phyloP scores from a whole-genome alignment of 73 alveolate species.

The Paraurostyla sp. region DNA sequence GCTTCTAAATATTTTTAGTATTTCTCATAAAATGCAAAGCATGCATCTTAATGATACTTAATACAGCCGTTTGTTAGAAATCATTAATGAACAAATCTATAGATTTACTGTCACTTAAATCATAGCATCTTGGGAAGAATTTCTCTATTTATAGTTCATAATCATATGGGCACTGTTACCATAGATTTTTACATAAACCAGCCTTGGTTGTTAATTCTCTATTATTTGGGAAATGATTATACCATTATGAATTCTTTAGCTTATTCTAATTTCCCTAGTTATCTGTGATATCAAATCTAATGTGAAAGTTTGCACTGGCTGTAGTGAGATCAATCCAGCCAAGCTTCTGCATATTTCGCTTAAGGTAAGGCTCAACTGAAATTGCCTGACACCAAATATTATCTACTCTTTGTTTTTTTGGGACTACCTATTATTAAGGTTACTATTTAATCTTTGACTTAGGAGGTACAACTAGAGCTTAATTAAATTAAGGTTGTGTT shows the following conservation, averaged over 20 bases:
- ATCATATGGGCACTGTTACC: constrained; percentile 57
- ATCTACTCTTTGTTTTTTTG: neutral
- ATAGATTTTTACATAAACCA: constrained; percentile 79
- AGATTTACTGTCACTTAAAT: constrained; percentile 66
- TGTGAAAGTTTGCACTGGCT: neutral
- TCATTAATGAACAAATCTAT: constrained; percentile 62
- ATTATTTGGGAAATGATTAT: constrained; percentile 87
- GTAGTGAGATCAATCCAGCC: constrained; percentile 87
- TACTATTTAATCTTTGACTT: neutral
- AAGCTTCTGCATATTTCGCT: constrained; percentile 72
- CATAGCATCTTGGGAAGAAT: constrained; percentile 77
- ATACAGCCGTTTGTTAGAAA: constrained; percentile 53
- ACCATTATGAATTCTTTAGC: constrained; percentile 55
- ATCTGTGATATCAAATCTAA: constrained; percentile 48
- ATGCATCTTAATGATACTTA: constrained; percentile 56
- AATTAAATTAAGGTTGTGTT: neutral
- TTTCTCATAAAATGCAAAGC: constrained; percentile 33
- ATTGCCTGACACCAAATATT: constrained; percentile 43
- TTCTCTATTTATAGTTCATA: constrained; percentile 17
- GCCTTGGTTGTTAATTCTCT: constrained; percentile 87
- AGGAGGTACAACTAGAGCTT: neutral
- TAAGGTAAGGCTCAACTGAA: constrained; percentile 77
- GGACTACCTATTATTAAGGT: neutral
- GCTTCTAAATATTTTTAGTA: neutral
- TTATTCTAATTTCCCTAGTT: constrained; percentile 20